Evolutionary conservation across 1,284 basidiomycete species (phyloP).

Genomic region (Neotropicomus parvogracilis): DNA sequence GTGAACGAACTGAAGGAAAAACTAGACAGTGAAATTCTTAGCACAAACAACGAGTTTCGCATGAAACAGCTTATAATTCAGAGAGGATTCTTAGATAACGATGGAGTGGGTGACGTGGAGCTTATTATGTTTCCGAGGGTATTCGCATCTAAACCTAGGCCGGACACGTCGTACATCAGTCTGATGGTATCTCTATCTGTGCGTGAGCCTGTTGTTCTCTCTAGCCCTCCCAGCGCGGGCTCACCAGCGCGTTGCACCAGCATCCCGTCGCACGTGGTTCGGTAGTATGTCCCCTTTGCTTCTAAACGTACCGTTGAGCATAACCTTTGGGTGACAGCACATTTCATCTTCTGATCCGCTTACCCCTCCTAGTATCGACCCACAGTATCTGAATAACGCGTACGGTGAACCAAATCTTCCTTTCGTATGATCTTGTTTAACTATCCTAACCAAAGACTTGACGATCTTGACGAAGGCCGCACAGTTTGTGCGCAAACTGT

Average conservation of each 20-base stretch:
- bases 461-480: conserved; percentile 20
- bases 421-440: background rate
- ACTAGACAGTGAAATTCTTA: conserved; percentile 12
- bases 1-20: conserved; percentile 18
- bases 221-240: background rate
- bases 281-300: conserved; percentile 8
- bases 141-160: conserved; percentile 10
- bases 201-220: background rate
- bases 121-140: conserved; percentile 21
- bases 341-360: conserved; percentile 17
- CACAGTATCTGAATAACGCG: conserved; percentile 14
- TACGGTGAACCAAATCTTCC: conserved; percentile 8
- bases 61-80: conserved; percentile 18
- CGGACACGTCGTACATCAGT: conserved; percentile 17
- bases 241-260: background rate
- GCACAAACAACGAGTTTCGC: conserved; percentile 6
- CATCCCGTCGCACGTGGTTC: conserved; percentile 22
- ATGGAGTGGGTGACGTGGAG: conserved; percentile 16
- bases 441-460: conserved; percentile 3
- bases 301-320: background rate
- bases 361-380: conserved; percentile 13
- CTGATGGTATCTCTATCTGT: conserved; percentile 15
- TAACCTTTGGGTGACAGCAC: conserved; percentile 9
- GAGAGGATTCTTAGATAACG: conserved; percentile 5
- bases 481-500: conserved; percentile 17